These are phyloP conservation scores for Priceomyces carsonii DNA, from an alignment of 805 yeast species.

Conservation along the genomic window DNA sequence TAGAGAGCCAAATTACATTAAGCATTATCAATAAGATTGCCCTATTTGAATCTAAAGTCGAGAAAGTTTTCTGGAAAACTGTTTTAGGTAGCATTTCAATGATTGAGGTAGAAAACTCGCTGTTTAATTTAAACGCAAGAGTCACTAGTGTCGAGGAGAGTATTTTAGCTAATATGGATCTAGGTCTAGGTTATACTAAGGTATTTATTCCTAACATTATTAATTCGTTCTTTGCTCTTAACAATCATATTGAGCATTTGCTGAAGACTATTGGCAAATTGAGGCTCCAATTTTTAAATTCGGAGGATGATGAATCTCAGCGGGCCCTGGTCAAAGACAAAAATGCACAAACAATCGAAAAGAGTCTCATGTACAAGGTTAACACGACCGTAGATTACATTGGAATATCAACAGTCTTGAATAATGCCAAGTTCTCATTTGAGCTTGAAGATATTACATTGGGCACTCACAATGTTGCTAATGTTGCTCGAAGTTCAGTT, in stretches of 20 bases:
- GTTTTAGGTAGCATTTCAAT: conserved; percentile 15
- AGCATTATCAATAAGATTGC: conserved; percentile 11
- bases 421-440: conserved; percentile 31
- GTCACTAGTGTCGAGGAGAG: conserved; percentile 10
- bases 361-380: conserved; percentile 22
- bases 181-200: conserved; percentile 32
- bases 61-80: conserved; percentile 19
- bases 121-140: conserved; percentile 17
- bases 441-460: conserved; percentile 34
- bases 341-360: conserved; percentile 3
- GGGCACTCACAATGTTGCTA: conserved; percentile 23
- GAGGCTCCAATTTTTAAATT: conserved; percentile 2
- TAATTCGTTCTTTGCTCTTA: conserved; percentile 16
- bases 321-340: no score
- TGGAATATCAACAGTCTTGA: conserved; percentile 34
- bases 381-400: conserved; percentile 32
- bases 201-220: conserved; percentile 25
- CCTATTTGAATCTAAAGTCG: conserved; percentile 16
- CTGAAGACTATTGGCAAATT: conserved; percentile 3
- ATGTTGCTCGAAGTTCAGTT: conserved; percentile 4
- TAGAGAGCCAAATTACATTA: conserved; percentile 17
- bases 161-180: conserved; percentile 14
- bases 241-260: conserved; percentile 4
- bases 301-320: background rate
- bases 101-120: conserved; percentile 27